Percentiles rank a stretch among this genome's conserved stretches.
These are phyloP conservation scores for Talaromyces marneffei DNA, from an alignment of 2,329 filamentous ascomycete genomes.

Conservation along the genomic window DNA sequence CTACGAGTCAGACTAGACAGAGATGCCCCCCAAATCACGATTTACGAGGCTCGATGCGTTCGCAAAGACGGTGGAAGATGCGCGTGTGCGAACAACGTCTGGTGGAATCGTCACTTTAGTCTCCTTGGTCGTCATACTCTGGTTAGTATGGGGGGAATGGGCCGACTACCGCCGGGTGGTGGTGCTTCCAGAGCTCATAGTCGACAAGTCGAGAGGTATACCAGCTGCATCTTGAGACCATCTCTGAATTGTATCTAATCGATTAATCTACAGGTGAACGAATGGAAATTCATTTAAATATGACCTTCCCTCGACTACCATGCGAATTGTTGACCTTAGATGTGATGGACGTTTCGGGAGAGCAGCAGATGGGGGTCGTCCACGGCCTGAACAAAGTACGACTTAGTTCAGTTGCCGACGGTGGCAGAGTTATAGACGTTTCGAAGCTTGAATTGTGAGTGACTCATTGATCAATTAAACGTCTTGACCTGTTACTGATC, in stretches of 20 bases:
- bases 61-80: slow-evolving; percentile 98
- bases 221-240: too few species aligned
- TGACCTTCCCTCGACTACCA: slow-evolving; percentile 87
- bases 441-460: slow-evolving; percentile 63
- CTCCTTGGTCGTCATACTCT: slow-evolving; percentile 81
- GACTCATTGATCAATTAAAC: background rate
- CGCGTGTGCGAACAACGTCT: slow-evolving; percentile 88
- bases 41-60: slow-evolving; percentile 98
- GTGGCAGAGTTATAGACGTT: slow-evolving; percentile 67
- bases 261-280: slow-evolving; percentile 63
- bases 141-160: slow-evolving; percentile 93
- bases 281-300: slow-evolving; percentile 98
- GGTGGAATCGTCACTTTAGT: slow-evolving; percentile 91
- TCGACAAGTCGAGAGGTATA: slow-evolving; percentile 89
- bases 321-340: slow-evolving; percentile 95
- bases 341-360: slow-evolving; percentile 97
- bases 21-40: slow-evolving; percentile 84
- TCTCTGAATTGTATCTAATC: background rate
- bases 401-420: slow-evolving; percentile 64
- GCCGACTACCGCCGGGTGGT: slow-evolving; percentile 78
- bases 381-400: slow-evolving; percentile 91
- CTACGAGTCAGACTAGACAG: background rate
- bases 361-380: slow-evolving; percentile 89
- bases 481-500: slow-evolving; percentile 1
- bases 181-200: slow-evolving; percentile 86